Evolutionary conservation across 208 protist genomes (phyloP).

Genomic region (Angomonas deanei): DNA sequence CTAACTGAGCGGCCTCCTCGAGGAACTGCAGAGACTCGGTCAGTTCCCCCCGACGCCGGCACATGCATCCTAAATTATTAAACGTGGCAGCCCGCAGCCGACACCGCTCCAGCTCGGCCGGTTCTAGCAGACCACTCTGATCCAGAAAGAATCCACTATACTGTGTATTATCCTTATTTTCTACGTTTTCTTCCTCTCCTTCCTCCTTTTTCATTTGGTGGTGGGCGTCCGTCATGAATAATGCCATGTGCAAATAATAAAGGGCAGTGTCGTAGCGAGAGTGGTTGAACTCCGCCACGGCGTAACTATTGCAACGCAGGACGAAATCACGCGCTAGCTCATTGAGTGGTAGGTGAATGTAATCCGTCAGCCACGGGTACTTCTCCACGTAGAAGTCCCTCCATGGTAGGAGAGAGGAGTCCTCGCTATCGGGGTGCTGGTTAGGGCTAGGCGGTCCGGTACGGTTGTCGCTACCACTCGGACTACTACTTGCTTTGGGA

Average conservation of each 20-base stretch:
- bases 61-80: constrained; percentile 89
- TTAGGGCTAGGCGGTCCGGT: background rate
- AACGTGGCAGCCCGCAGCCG: constrained; percentile 73
- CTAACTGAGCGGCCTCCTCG: constrained; percentile 51
- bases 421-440: background rate
- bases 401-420: background rate
- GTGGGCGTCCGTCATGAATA: constrained; percentile 57
- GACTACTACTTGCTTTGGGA: background rate
- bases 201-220: background rate
- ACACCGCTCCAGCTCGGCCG: constrained; percentile 37
- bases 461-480: background rate
- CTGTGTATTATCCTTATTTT: background rate
- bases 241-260: constrained; percentile 68
- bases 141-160: background rate
- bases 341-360: constrained; percentile 19
- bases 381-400: background rate
- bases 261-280: constrained; percentile 44
- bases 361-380: constrained; percentile 3
- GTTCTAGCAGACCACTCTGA: constrained; percentile 17
- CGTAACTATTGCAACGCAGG: constrained; percentile 74
- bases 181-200: background rate
- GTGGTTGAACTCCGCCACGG: constrained; percentile 61
- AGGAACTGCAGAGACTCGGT: constrained; percentile 57
- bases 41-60: constrained; percentile 58
- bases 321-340: constrained; percentile 59